Evolutionary conservation across 345 rosid species (phyloP), one percentile per base, ranked within the genome.

Genomic region (Linum trigynum): DNA sequence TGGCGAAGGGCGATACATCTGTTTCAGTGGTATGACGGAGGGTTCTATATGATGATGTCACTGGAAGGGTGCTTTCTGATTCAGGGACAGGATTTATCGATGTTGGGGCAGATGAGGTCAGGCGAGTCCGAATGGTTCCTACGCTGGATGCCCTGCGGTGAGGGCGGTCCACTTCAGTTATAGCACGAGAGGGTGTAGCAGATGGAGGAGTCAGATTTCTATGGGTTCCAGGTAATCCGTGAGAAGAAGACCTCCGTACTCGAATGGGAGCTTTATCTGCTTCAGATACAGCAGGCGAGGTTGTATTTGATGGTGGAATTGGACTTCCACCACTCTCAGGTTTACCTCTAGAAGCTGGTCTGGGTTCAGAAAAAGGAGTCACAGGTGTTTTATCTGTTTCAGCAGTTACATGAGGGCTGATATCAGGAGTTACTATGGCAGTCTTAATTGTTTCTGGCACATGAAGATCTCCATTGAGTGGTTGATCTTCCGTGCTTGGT

Each of bases 401-500:
- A 39, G 65, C 32, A 11, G 23, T 6, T 50, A 50, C 55, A 12
- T 38, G 50, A 59, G 69, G 61, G 16, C 74, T 41, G 43, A 73
- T n/a, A 42, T 55, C 66, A 38, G 61, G 48, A 39, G 50, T n/a
- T 16, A 53, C 36, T 5, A 59, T 5, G 17, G 57, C 45, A 40
- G 8, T 50, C 41, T 43, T 64, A 63, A 16, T 63, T 39, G 59
- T 51, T 59, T 58, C 72, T 45, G 50, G 57, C 40, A 59, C 40
- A 16, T 48, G 51, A 66, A 65, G 59, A 65, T 73, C 60, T 68
- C 55, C 61, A 71, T 61, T 70, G 60, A 60, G 64, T 60, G 71
- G 72, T 73, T 71, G 77, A 70, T 81, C 83, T 71, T 79, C 86
- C 66, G 61, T 59, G 69, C 36, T 69, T 39, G 71, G 42, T 63